Percentiles rank a stretch among this genome's conserved stretches.
Conservation (phyloP, 192 early-diverging fungal species). For the Dimargaris xerosporica region DNA sequence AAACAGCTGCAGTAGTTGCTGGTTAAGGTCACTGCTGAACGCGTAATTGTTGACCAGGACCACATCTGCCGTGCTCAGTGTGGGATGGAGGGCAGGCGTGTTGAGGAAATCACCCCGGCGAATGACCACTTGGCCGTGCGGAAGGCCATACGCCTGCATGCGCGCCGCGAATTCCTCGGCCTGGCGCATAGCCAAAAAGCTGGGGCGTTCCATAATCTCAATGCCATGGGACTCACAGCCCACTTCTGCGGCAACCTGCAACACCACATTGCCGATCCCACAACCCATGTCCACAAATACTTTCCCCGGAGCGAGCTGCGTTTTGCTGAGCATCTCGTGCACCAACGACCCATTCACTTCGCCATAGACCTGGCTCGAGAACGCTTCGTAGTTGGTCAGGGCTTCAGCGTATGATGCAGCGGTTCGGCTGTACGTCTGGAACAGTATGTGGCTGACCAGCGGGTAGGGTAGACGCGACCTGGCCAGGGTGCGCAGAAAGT, state of each 20-base stretch:
- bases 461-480: constrained; percentile 31
- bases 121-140: constrained; percentile 44
- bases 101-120: constrained; percentile 80
- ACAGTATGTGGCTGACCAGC: constrained; percentile 68
- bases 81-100: constrained; percentile 39
- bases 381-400: constrained; percentile 68
- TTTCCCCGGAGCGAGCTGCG: constrained; percentile 41
- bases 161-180: constrained; percentile 70
- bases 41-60: constrained; percentile 95
- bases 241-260: constrained; percentile 85
- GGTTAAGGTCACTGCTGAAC: constrained; percentile 74
- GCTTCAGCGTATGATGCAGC: constrained; percentile 60
- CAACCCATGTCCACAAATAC: constrained; percentile 88
- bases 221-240: constrained; percentile 72
- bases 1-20: constrained; percentile 65
- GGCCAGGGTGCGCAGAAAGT: constrained; percentile 18
- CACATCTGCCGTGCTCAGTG: constrained; percentile 72
- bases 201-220: constrained; percentile 81
- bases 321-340: constrained; percentile 61
- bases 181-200: constrained; percentile 60
- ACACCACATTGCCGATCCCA: constrained; percentile 91
- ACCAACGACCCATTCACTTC: constrained; percentile 79
- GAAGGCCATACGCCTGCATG: constrained; percentile 49
- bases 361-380: constrained; percentile 94
- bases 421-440: constrained; percentile 77